Base-by-base conservation (phyloP, 768 basidiomycete genomes). In the Boletus speciosus region DNA sequence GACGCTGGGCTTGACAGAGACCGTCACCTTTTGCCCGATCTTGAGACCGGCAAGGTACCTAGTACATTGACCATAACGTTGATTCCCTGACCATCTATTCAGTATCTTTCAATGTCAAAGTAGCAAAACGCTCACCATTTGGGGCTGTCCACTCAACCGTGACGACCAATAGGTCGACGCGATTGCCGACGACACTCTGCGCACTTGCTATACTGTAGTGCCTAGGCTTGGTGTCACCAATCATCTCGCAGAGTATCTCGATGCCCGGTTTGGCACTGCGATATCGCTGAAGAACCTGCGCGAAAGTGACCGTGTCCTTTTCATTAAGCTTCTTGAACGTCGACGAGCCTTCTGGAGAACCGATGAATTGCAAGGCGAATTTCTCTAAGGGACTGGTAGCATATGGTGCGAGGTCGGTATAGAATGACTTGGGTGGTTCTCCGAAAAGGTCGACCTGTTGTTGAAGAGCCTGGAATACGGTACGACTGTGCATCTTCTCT, bases 161-260 rank as follows among this genome's bases (percentile, higher is more conserved):
- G 35, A 99, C 97, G 56, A 99, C 88, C 54, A 99, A 76, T 29
- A 99, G 76, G 71, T 99, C 96, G 8, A 99, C 94, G 52, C 90
- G 83, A 67, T 98, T 82, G 5, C 97, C 97, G 15, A 98, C 95
- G 52, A 90, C 94, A 64, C 88, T 90, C 72, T 98, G 96, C 34
- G 93, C 84, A 61, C 90, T 93, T 21, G 97, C 96, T 66, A 99
- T 99, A 71, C 93, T 96, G 73, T 99, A 99, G 72, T 98, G 97
- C 57, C 97, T 81, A 4, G 96, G 95, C 72, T 97, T 94, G 76
- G 93, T 98, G 68, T 97, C 93, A 1, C 93, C 95, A 42, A 98
- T 78, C 62, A 97, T 69, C 68, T 91, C 89, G 64, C 95, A 94
- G 4, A 97, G 78, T 52, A 79, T 84, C 71, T 92, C 92, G 36